Conservation (phyloP, 106 monocot species). For the Posidonia australis region DNA sequence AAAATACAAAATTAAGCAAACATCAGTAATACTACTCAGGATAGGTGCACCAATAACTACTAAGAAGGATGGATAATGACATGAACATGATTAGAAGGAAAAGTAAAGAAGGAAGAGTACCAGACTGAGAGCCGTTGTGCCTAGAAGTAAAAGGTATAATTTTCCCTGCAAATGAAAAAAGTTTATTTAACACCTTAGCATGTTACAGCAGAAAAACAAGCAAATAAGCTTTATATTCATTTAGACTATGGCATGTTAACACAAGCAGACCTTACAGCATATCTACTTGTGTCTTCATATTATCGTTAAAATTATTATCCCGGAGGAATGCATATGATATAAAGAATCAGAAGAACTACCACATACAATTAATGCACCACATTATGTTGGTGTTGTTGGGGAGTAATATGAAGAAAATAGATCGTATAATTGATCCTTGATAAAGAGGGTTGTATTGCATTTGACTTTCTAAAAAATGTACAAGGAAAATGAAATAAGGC, state of each 20-base stretch:
- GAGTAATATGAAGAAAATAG: no score
- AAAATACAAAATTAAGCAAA: no score
- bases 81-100: background rate
- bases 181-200: background rate
- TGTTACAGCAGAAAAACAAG: background rate
- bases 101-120: constrained; percentile 35
- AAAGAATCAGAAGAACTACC: background rate
- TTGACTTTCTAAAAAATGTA: no score
- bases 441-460: no score
- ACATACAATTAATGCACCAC: background rate
- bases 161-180: constrained; percentile 31
- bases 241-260: background rate
- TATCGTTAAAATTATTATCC: background rate
- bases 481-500: no score
- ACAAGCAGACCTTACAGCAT: background rate
- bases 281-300: background rate
- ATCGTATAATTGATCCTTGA: no score
- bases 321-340: background rate
- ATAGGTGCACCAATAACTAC: background rate
- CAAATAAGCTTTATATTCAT: background rate
- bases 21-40: no score
- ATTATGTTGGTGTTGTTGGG: background rate
- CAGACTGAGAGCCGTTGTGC: constrained; percentile 54
- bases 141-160: constrained; percentile 38
- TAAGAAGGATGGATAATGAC: background rate